Evolutionary conservation across 768 basidiomycete species (phyloP).

Genomic region (Pulveroboletus sp.): DNA sequence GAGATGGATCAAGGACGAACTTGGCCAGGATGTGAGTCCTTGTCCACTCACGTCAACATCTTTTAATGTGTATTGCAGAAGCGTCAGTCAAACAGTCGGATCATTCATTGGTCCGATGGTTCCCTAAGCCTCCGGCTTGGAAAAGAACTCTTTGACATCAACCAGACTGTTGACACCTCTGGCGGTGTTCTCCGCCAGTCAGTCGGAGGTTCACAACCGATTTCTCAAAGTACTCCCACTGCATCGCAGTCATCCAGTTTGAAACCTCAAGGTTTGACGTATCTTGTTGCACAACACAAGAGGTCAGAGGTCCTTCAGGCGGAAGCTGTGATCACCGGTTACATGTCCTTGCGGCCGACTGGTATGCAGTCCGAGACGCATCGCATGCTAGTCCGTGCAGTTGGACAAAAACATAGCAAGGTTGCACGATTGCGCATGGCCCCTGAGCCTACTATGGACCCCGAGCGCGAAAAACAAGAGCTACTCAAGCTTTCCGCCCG

Average conservation of each 20-base stretch:
- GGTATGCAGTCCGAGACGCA: slow-evolving; percentile 90
- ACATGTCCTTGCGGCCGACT: slow-evolving; percentile 79
- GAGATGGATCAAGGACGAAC: slow-evolving; percentile 83
- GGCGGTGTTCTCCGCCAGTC: slow-evolving; percentile 58
- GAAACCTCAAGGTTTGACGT: slow-evolving; percentile 74
- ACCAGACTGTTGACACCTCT: slow-evolving; percentile 72
- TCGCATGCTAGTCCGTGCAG: slow-evolving; percentile 80
- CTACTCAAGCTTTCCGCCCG: slow-evolving; percentile 57
- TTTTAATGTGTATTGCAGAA: slow-evolving; percentile 39
- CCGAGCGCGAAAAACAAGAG: slow-evolving; percentile 69
- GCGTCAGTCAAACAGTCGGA: slow-evolving; percentile 83
- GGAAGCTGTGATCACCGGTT: slow-evolving; percentile 77
- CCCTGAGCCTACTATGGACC: slow-evolving; percentile 71
- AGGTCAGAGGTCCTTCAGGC: slow-evolving; percentile 82
- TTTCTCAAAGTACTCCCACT: slow-evolving; percentile 38
- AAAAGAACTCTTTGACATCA: slow-evolving; percentile 91
- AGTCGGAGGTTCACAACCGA: slow-evolving; percentile 42
- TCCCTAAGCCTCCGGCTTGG: slow-evolving; percentile 86
- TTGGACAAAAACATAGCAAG: slow-evolving; percentile 81
- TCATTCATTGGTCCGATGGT: slow-evolving; percentile 96
- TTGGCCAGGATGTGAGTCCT: slow-evolving; percentile 67
- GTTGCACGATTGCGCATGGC: slow-evolving; percentile 75
- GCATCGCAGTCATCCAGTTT: slow-evolving; percentile 34
- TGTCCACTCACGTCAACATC: neutral
- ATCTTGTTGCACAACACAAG: slow-evolving; percentile 87